Base-by-base conservation (phyloP, 2,329 filamentous ascomycete genomes). In the Colletotrichum sp. region DNA sequence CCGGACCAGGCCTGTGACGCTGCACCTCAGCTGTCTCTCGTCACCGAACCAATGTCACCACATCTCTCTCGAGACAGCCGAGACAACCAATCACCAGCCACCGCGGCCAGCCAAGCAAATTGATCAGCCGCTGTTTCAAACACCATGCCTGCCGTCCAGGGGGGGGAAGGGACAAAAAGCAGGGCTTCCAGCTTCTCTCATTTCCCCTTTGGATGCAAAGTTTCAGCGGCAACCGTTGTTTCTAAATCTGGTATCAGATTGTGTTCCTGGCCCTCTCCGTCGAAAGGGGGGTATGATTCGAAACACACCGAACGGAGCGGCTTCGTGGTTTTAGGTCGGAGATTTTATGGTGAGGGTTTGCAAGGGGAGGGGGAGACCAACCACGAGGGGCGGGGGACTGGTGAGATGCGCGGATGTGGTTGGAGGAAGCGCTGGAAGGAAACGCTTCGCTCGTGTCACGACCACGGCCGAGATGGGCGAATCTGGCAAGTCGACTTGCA, bases 1-100 rank as follows among this genome's bases (percentile, higher is more conserved):
- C 44, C 44, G 44, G 24, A 24, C 24, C 24, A 24, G 24, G 44
- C 68, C 55, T 52, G 34, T 21, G 28, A 39, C 49, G 59, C 70
- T 69, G 71, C 70, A 64, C 63, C 63, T 73, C 59, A 44, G 68
- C 60, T 75, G 32, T 66, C 44, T 66, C n/a, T 39, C 34, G 69
- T 76, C 65, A 69, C 74, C 74, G 59, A 65, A 52, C 44, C 28
- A 55, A 75, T 67, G 16, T 13, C 21, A 39, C 32, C 28, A 62
- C 62, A 28, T 52, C n/a, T 52, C n/a, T 49, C 44, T 52, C 44
- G 34, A 64, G 32, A 18, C 32, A 18, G 10, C 26, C 39, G 30
- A 26, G 24, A n/a, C 57, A 32, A 55, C 55, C 26, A 72, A 69
- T 55, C n/a, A 49, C 57, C 44, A 24, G n/a, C 44, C 44, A 24